Evolutionary conservation across 179 eudicot genomes (phyloP), one percentile per base, ranked within the genome.

Genomic region (Camellia oleifera): DNA sequence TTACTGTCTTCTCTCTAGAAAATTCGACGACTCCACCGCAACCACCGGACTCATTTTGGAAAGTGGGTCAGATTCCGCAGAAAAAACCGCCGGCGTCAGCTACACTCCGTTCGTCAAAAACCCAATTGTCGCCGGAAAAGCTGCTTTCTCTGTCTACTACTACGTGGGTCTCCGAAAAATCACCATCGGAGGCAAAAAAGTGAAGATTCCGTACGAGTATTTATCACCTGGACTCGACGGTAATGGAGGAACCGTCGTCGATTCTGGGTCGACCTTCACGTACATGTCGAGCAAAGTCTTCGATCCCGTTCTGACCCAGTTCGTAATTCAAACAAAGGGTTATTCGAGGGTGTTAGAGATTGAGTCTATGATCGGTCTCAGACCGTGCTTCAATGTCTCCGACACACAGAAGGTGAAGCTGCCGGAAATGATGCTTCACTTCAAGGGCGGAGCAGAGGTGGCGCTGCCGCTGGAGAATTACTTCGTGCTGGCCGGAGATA

Each of bases 391-490:
- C 60, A 86, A 89, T 12, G 76, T 88, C 14, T 75, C 88, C 0
- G 88, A 85, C 46, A 60, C 54, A 4, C 53, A 82, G 61, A 81
- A 42, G 67, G 74, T 86, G 74, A 45, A 56, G 57, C 83, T 89
- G 44, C 92, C 92, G 32, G 84, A 83, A 15, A 15, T 89, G 77
- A 45, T 14, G 78, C 83, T 88, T 6, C 88, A 83, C 67, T 89
- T 88, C 74, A 89, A 89, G 78, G 92, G 90, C 26, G 92, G 92
- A 8, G 88, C 89, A 56, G 52, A 86, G 26, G 85, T 89, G 91
- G 81, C 5, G 26, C 74, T 89, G 83, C 92, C 92, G 0, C 20
- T 85, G 66, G 85, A 80, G 58, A 86, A 88, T 15, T 83, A 80
- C 63, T 89, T 89, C 66, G 75, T 83, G 0, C 10, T 82, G 42